These are phyloP conservation scores for Colletotrichum scovillei DNA, from an alignment of 2,329 filamentous ascomycete species.

Conservation along the genomic window DNA sequence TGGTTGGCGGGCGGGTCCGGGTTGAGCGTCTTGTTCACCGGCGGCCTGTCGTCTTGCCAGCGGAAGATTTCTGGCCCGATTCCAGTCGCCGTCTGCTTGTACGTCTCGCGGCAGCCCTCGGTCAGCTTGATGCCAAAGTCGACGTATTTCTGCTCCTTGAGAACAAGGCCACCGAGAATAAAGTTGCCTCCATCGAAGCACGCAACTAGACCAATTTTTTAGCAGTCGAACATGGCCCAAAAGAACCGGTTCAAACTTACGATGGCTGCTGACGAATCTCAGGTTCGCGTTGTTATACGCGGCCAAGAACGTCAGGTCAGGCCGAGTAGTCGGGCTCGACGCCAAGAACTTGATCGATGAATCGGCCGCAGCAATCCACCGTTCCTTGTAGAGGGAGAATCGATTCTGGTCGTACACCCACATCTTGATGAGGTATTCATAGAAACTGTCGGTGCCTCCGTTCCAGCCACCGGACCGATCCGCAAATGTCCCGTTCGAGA, in stretches of 20 bases:
- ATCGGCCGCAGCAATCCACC: conserved; percentile 81
- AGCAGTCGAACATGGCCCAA: conserved; percentile 39
- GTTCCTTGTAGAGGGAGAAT: conserved; percentile 75
- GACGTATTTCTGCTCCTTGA: conserved; percentile 74
- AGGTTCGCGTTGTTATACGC: conserved; percentile 61
- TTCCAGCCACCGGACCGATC: conserved; percentile 80
- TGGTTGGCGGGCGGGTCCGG: conserved; percentile 55
- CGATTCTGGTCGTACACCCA: conserved; percentile 78
- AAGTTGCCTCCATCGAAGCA: conserved; percentile 90
- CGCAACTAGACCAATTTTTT: conserved; percentile 66
- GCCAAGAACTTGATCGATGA: conserved; percentile 79
- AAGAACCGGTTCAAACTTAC: conserved; percentile 49
- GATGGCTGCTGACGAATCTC: conserved; percentile 60
- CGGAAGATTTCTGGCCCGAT: conserved; percentile 82
- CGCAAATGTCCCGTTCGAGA: conserved; percentile 73
- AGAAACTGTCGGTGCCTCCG: conserved; percentile 83
- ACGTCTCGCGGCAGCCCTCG: conserved; percentile 79
- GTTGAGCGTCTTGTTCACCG: conserved; percentile 53
- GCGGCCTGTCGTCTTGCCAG: conserved; percentile 63
- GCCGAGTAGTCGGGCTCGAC: conserved; percentile 69
- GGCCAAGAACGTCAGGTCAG: conserved; percentile 78
- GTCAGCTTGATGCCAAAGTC: conserved; percentile 80
- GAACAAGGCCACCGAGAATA: conserved; percentile 80
- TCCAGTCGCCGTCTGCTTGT: conserved; percentile 72
- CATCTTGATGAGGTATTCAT: conserved; percentile 94